phyloP scores from a whole-genome alignment of 208 protist species.

The Strigomonas culicis region DNA sequence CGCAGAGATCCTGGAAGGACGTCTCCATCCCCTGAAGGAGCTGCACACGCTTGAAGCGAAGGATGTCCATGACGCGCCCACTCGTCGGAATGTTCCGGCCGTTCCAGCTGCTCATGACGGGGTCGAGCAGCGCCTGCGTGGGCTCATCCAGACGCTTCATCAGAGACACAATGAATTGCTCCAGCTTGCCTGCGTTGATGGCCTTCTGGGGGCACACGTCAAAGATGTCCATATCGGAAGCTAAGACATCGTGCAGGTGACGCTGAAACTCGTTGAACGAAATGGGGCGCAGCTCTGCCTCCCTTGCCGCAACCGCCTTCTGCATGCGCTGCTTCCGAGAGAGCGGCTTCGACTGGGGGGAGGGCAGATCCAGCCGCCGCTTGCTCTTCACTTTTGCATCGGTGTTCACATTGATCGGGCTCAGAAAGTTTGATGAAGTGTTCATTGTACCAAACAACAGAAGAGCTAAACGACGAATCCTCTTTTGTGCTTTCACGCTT shows the following conservation, averaged over 20 bases:
- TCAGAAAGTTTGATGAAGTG: too few species aligned
- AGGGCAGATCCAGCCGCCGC: neutral
- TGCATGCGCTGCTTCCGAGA: neutral
- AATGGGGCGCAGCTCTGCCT: constrained; percentile 1
- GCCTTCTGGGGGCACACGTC: neutral
- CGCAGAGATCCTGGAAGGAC: constrained; percentile 45
- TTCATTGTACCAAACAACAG: too few species aligned
- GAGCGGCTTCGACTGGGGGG: neutral
- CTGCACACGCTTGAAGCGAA: constrained; percentile 34
- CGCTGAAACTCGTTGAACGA: constrained; percentile 20
- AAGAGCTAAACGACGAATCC: too few species aligned
- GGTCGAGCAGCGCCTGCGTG: constrained; percentile 10
- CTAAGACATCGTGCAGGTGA: constrained; percentile 11
- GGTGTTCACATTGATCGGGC: neutral
- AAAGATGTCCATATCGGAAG: too few species aligned
- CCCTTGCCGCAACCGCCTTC: neutral
- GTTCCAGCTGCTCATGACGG: neutral
- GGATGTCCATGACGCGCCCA: constrained; percentile 39
- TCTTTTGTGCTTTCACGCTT: neutral
- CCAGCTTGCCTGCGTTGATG: constrained; percentile 7
- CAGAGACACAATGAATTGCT: neutral
- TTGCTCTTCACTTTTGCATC: neutral
- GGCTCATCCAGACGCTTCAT: constrained; percentile 3
- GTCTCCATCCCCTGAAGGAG: constrained; percentile 44
- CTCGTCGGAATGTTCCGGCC: constrained; percentile 17